Evolutionary conservation across 2,329 filamentous ascomycete genomes (phyloP).

Genomic region (Knufia petricola): DNA sequence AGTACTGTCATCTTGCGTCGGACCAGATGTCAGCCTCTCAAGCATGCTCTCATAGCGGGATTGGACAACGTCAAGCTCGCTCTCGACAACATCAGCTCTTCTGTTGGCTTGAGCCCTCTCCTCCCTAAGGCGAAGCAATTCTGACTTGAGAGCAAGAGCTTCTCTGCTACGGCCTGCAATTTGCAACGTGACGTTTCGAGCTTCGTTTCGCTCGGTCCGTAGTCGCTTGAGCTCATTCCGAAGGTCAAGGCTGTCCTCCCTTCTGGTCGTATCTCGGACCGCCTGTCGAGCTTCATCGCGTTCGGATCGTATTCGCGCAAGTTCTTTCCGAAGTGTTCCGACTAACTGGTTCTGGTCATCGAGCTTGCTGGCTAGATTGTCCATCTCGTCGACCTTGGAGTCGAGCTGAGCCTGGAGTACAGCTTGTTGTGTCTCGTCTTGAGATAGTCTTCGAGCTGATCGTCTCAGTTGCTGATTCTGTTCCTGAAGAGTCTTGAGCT

Average conservation of each 20-base stretch:
- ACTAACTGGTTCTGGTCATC: slow-evolving; percentile 59
- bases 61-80: slow-evolving; percentile 39
- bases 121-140: slow-evolving; percentile 54
- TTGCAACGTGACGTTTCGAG: slow-evolving; percentile 56
- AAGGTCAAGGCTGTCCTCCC: slow-evolving; percentile 33
- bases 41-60: slow-evolving; percentile 56
- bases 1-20: slow-evolving; percentile 36
- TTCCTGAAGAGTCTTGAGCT: slow-evolving; percentile 45
- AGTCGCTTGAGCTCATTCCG: slow-evolving; percentile 50
- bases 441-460: slow-evolving; percentile 41
- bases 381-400: slow-evolving; percentile 41
- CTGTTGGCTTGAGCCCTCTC: slow-evolving; percentile 35
- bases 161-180: slow-evolving; percentile 59
- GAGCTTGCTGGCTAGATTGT: slow-evolving; percentile 64
- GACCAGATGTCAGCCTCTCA: slow-evolving; percentile 33
- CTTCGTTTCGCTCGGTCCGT: slow-evolving; percentile 36
- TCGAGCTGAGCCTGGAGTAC: slow-evolving; percentile 39
- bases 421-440: slow-evolving; percentile 34
- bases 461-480: slow-evolving; percentile 44
- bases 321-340: slow-evolving; percentile 30
- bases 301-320: slow-evolving; percentile 3
- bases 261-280: slow-evolving; percentile 46
- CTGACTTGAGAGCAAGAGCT: slow-evolving; percentile 46
- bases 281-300: slow-evolving; percentile 20
- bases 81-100: slow-evolving; percentile 32